phyloP scores from a whole-genome alignment of 75 land plant species.

The Selaginella tamariscina region DNA sequence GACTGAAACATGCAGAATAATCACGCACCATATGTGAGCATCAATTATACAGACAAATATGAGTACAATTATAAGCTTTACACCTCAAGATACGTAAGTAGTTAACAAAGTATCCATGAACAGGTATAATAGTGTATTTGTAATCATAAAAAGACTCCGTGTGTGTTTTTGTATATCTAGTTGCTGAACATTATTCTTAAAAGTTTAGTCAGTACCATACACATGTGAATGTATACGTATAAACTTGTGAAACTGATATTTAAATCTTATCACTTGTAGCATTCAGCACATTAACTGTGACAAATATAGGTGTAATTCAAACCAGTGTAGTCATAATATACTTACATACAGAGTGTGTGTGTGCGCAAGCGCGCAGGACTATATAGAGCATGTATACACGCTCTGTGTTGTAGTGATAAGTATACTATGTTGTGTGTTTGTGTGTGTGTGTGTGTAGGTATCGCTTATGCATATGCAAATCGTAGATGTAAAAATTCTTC shows the following conservation, averaged over 20 bases:
- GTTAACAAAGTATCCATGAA: neutral
- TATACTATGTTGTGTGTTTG: neutral
- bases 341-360: no score
- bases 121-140: neutral
- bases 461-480: neutral
- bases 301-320: no score
- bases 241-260: neutral
- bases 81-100: neutral
- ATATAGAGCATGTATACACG: no score
- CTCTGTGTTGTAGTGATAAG: no score
- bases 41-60: no score
- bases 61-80: no score
- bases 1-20: no score
- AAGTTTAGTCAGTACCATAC: neutral
- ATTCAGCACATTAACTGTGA: no score
- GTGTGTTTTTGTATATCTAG: conserved; percentile 8
- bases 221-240: neutral
- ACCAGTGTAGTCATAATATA: no score
- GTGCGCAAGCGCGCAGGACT: no score
- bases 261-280: neutral
- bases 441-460: neutral
- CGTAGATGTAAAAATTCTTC: neutral
- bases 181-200: neutral
- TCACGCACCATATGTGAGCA: no score
- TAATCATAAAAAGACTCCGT: conserved; percentile 4